Evolutionary conservation across 2,329 filamentous ascomycete species (phyloP), one percentile per base, ranked within the genome.

Genomic region (Simplicillium sp.): DNA sequence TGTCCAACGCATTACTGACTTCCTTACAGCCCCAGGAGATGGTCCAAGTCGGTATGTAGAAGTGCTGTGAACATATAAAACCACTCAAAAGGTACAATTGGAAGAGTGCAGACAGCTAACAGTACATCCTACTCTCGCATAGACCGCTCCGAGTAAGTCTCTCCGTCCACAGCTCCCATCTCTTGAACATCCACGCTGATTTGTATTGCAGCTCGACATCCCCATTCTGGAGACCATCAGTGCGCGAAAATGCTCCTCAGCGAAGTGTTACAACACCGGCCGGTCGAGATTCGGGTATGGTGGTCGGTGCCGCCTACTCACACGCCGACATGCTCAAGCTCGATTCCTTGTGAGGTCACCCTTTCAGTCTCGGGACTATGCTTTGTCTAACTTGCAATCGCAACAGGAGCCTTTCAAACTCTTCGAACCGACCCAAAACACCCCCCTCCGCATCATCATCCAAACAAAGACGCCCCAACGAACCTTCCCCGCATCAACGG

Each of bases 281-380:
- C 28, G 58, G 67, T 39, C 73, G 75, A 57, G 81, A 84, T 51
- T 66, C 80, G 38, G 78, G 71, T 54, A 76, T 90, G 46, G 85
- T 98, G 29, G 84, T 97, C 44, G 92, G 92, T 51, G 92, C 92
- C 42, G 84, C 89, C 36, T 98, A 98, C 60, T 97, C 92, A 12
- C 92, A 98, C 63, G 87, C 90, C 20, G 89, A 97, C 65, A 87
- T 95, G 57, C 73, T 96, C 53, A 94, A 90, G 62, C 84, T 90
- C 55, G 86, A 87, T 55, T 77, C 80, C 20, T 54, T 90, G 87
- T 92, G 74, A 50, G 75, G 62, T 28, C 15, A n/a, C 34, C 31
- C 17, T 29, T 8, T 8, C 16, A 29, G 14, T 37, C 13, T 16
- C 15, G 16, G 14, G 28, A 20, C 5, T n/a, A 12, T 32, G 14